Evolutionary conservation across 2,329 filamentous ascomycete genomes (phyloP), one percentile per base, ranked within the genome.

Genomic region (Penicillium sp.): DNA sequence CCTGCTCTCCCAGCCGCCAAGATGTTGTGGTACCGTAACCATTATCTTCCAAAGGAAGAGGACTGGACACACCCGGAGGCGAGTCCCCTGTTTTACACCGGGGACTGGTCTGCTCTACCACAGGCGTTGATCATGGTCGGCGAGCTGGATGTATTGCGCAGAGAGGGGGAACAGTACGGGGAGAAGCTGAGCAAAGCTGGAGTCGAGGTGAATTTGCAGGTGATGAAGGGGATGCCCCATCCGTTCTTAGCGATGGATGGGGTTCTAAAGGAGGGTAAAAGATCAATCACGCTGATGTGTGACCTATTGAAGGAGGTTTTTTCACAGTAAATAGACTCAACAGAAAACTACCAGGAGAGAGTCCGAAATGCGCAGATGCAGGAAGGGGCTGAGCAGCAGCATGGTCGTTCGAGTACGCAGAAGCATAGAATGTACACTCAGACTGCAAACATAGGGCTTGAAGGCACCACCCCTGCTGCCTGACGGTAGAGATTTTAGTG

Each of bases 21-120:
- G 71, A 88, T 88, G 85, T 70, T 85, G 53, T 88, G 86, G 85
- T 88, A 86, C 68, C 78, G 85, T n/a, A 69, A 79, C 19, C 83
- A 85, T 69, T 88, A 87, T 71, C 78, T 88, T 2, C 84, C 85
- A 0, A 74, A 83, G 47, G 60, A 76, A 26, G 69, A 68, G 2
- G 78, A 82, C 57, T 82, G 83, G 79, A 67, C 69, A 2, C 75
- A 85, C 38, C 81, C 83, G 0, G 84, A 87, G 69, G 84, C 85
- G 0, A 86, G 83, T 51, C 84, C 84, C 2, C 69, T 87, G 52
- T 76, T 87, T 21, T 85, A 83, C 73, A 30, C 71, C 1, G 81
- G 79, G 2, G 79, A 84, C 54, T 87, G 84, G 81, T 72, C 76
- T 2, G 72, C 75, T 55, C 71, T 86, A 56, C 85, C 86, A 0